Base-by-base conservation (phyloP, 2,329 filamentous ascomycete species). In the Chalaropsis ovoidea region DNA sequence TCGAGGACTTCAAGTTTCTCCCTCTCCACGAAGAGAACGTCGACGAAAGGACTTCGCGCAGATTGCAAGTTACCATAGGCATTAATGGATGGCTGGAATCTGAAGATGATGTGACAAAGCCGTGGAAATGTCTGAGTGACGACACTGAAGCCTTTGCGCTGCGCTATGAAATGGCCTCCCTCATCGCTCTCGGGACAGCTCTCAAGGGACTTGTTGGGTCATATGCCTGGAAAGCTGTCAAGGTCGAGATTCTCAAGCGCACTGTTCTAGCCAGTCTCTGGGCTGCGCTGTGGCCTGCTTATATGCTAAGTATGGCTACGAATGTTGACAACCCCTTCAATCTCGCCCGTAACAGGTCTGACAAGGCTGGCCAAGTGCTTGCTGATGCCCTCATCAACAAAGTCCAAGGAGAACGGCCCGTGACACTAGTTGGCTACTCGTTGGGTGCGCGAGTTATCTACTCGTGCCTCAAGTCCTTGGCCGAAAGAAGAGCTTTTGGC, bases 11-110 rank as follows among this genome's bases (percentile, higher is more conserved):
- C 70, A 76, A 78, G 22, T 96, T 96, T 72, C 79, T 96, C 1
- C 90, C 90, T 0, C 81, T 95, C 17, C 80, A 81, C 39, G 62
- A 65, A 15, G 66, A 68, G 39, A 56, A 62, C 45, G 13, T 58
- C 42, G 22, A 45, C 3, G 41, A 43, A 6, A 45, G 35, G n/a
- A 39, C 54, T 22, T 52, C 60, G 56, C 39, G 68, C 6, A 81
- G 87, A 2, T 76, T 96, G 2, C 83, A 90, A 11, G 86, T 96
- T 2, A 91, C 89, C 0, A 89, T 96, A 67, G 90, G 89, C 8
- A 85, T 95, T 69, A 93, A 90, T 67, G 92, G 92, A 43, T 96
- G 91, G 92, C 79, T 95, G 13, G 86, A 82, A 1, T 80, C 84
- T 7, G 84, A 88, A 69, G 82, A 87, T 39, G 90, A 96, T 70